These are phyloP conservation scores for Hirsutella rhossiliensis DNA, from an alignment of 2,329 filamentous ascomycete genomes.

Conservation along the genomic window DNA sequence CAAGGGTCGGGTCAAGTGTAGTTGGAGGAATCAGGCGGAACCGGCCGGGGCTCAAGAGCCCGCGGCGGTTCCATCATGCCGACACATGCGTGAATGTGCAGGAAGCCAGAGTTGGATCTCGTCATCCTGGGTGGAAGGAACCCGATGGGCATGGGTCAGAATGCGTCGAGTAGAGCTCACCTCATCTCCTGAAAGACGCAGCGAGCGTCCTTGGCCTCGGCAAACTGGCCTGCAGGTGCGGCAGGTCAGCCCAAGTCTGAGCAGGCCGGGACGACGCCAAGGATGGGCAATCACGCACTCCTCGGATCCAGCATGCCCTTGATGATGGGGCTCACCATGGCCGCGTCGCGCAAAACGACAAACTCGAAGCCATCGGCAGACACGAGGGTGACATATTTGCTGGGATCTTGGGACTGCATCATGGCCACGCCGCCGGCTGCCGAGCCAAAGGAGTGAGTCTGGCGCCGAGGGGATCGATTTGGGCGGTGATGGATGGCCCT, in stretches of 20 bases:
- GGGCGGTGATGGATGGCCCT: background rate
- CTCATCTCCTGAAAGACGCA: constrained; percentile 63
- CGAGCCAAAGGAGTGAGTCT: background rate
- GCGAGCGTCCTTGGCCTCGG: constrained; percentile 50
- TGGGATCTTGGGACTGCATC: constrained; percentile 18
- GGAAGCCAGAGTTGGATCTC: constrained; percentile 8
- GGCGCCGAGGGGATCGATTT: background rate
- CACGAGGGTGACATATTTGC: constrained; percentile 66
- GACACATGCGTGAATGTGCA: background rate
- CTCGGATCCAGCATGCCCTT: constrained; percentile 62
- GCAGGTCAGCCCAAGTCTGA: constrained; percentile 4
- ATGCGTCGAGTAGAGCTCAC: constrained; percentile 32
- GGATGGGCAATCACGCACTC: constrained; percentile 34
- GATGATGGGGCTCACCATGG: constrained; percentile 58
- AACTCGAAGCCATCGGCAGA: constrained; percentile 69
- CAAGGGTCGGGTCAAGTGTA: constrained; percentile 53
- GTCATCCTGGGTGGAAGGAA: constrained; percentile 17
- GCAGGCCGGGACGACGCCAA: background rate
- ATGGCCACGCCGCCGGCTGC: constrained; percentile 3
- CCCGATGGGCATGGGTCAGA: background rate
- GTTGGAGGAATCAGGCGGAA: constrained; percentile 34
- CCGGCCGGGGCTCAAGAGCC: constrained; percentile 18
- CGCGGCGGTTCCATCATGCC: constrained; percentile 32
- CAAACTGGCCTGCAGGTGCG: constrained; percentile 41
- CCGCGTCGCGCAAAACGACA: constrained; percentile 58